Evolutionary conservation across 768 basidiomycete species (phyloP).

Genomic region (Lanmaoa pseudosensibilis): DNA sequence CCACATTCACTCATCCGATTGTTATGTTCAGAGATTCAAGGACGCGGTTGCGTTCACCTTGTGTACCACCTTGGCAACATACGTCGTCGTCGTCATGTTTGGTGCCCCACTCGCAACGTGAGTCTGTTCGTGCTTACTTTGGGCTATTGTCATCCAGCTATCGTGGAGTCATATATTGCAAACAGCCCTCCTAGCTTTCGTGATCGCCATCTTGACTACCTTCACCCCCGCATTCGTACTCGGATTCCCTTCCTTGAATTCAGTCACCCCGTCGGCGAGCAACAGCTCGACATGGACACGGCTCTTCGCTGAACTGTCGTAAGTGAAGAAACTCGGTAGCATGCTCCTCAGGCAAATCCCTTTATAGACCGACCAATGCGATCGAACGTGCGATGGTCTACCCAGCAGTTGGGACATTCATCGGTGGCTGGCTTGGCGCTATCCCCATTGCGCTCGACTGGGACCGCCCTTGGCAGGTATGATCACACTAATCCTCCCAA

Average conservation of each 20-base stretch:
- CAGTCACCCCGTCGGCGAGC: slow-evolving; percentile 45
- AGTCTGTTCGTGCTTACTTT: slow-evolving; percentile 5
- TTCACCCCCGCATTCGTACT: slow-evolving; percentile 72
- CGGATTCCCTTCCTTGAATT: slow-evolving; percentile 54
- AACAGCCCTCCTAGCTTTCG: slow-evolving; percentile 68
- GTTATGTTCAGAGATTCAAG: slow-evolving; percentile 44
- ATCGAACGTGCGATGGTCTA: slow-evolving; percentile 80
- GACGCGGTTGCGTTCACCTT: slow-evolving; percentile 56
- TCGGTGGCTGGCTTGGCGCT: slow-evolving; percentile 80
- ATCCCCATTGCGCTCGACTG: slow-evolving; percentile 92
- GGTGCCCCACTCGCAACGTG: slow-evolving; percentile 73
- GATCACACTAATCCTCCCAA: slow-evolving; percentile 23
- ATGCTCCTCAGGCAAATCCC: slow-evolving; percentile 2
- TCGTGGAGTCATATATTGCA: slow-evolving; percentile 48
- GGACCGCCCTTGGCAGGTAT: slow-evolving; percentile 96
- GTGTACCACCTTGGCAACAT: slow-evolving; percentile 45
- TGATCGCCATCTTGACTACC: slow-evolving; percentile 63
- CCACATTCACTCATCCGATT: background rate
- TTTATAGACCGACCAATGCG: slow-evolving; percentile 52
- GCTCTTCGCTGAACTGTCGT: slow-evolving; percentile 82
- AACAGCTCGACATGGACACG: slow-evolving; percentile 71
- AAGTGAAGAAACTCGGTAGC: slow-evolving; percentile 35
- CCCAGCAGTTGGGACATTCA: slow-evolving; percentile 66
- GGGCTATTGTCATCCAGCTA: background rate
- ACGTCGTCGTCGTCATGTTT: slow-evolving; percentile 58